Evolutionary conservation across 2,329 filamentous ascomycete species (phyloP).

Genomic region (Chaetomiaceae sp.): DNA sequence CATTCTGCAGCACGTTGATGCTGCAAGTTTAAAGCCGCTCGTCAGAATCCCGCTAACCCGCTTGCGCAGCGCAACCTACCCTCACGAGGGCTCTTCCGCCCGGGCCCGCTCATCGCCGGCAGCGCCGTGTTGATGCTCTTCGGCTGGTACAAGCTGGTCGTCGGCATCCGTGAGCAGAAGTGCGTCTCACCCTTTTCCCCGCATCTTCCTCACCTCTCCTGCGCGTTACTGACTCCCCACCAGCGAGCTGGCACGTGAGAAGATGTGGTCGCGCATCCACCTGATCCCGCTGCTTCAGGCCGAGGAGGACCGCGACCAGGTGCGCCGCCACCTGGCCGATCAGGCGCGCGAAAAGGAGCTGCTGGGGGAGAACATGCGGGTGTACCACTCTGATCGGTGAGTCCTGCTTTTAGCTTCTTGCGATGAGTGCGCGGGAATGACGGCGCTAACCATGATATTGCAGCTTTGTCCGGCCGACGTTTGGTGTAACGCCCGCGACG

Average conservation of each 20-base stretch:
- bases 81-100: constrained; percentile 74
- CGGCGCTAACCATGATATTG: constrained; percentile 7
- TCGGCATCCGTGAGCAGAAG: constrained; percentile 87
- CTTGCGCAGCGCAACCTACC: constrained; percentile 75
- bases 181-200: constrained; percentile 39
- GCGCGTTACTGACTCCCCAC: not conserved
- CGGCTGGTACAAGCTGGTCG: constrained; percentile 80
- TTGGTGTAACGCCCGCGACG: constrained; percentile 62
- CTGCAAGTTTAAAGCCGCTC: too few species aligned
- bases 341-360: constrained; percentile 86
- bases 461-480: constrained; percentile 78
- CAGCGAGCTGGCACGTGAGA: constrained; percentile 91
- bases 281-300: constrained; percentile 90
- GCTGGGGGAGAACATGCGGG: constrained; percentile 72
- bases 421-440: not conserved
- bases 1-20: too few species aligned
- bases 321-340: constrained; percentile 78
- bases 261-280: constrained; percentile 97
- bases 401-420: constrained; percentile 27
- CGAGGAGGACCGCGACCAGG: constrained; percentile 93
- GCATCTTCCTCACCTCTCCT: not conserved
- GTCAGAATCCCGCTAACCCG: constrained; percentile 21
- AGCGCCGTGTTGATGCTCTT: constrained; percentile 76
- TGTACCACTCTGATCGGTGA: constrained; percentile 86
- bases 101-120: constrained; percentile 68